Base-by-base conservation (phyloP, 177 flowering plant species). In the Telopea speciosissima region DNA sequence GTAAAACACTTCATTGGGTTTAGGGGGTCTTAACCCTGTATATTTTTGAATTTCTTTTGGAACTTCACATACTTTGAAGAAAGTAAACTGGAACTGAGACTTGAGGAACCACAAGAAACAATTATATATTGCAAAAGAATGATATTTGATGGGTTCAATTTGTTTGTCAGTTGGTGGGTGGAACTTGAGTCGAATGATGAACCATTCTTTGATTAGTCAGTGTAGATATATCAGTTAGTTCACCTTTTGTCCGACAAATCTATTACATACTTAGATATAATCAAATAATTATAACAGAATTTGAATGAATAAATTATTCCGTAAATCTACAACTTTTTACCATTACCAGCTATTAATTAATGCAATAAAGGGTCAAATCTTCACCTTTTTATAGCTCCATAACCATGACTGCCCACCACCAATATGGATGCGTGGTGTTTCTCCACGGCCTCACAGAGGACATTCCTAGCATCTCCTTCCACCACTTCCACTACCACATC, bases 331-430 rank as follows among this genome's bases (percentile, higher is more conserved):
- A 28, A 28, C 31, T n/a, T n/a, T 28, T 28, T 28, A 28, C 31
- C 31, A 28, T 28, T 28, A 28, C 31, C 4, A 28, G 2, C 31
- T 2, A 28, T 28, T 4, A 28, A 28, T 28, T 28, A 28, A 28
- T 28, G 54, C 54, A 49, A 17, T 49, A n/a, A n/a, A 52, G 25
- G 26, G n/a, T 49, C 33, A 54, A 8, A 31, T 22, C 49, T 19
- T 8, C 82, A 93, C 98, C 97, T 86, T 75, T 91, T 91, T 0
- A 93, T 69, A 33, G 87, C 85, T 76, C 97, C 98, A 81, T 93
- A 89, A 31, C 96, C 97, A 80, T 90, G 98, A 60, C 91, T 91
- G 0, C 98, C 97, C 65, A 93, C 83, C 67, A 89, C 91, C 73
- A 93, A 71, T n/a, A 87, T 75, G 65, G 89, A 75, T 7, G 98